Conservation (phyloP, 1,284 basidiomycete genomes). For the Cryptococcus maquisensis region DNA sequence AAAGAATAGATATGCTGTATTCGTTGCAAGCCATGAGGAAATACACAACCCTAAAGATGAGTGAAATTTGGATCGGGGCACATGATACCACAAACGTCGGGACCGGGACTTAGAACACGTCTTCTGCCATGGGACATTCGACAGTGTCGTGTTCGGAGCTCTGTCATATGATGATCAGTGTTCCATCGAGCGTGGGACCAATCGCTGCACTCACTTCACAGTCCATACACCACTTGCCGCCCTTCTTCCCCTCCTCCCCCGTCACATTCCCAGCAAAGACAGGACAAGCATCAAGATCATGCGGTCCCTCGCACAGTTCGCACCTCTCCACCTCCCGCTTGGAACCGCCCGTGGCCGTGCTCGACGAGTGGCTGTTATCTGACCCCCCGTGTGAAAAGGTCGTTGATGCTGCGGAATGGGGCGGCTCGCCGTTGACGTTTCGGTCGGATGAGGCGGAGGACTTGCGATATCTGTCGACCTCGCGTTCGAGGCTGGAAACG, state of each 20-base stretch:
- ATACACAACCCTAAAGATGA: too few relatives aligned
- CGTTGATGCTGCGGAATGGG: not conserved
- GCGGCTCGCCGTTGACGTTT: not conserved
- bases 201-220: conserved; percentile 40
- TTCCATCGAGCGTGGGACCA: not conserved
- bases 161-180: conserved; percentile 18
- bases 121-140: conserved; percentile 47
- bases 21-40: too few relatives aligned
- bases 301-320: conserved; percentile 46
- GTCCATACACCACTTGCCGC: conserved; percentile 44
- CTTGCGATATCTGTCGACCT: conserved; percentile 18
- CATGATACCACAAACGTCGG: not conserved
- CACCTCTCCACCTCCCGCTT: conserved; percentile 22
- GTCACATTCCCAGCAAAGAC: conserved; percentile 39
- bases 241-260: conserved; percentile 16
- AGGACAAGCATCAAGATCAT: conserved; percentile 47
- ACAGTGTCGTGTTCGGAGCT: conserved; percentile 41
- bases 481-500: conserved; percentile 62
- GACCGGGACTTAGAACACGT: conserved; percentile 40
- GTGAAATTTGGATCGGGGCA: too few relatives aligned
- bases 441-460: not conserved
- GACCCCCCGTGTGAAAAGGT: not conserved
- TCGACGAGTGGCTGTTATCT: conserved; percentile 11
- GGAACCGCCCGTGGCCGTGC: conserved; percentile 9
- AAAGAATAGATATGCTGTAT: too few relatives aligned